Evolutionary conservation across 305 asterid species (phyloP).

Genomic region (Withania somnifera): DNA sequence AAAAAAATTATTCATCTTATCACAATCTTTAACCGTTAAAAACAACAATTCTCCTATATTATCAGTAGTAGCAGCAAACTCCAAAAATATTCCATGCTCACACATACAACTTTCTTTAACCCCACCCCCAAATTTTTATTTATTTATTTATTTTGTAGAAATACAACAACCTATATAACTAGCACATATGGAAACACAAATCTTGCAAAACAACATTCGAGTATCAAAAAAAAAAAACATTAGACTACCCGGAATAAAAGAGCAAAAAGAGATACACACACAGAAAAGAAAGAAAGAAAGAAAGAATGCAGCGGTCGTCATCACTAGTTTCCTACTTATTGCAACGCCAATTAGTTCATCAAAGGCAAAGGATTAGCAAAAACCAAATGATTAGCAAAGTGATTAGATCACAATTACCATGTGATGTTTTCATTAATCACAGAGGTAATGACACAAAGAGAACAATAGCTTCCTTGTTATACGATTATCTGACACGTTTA

Average conservation of each 20-base stretch:
- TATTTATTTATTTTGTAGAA: too few relatives aligned
- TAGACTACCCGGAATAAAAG: not conserved
- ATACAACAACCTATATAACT: not conserved
- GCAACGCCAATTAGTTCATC: not conserved
- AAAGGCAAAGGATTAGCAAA: not conserved
- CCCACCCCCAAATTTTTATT: too few relatives aligned
- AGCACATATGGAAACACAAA: not conserved
- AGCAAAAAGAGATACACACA: not conserved
- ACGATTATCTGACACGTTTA: conserved; percentile 6
- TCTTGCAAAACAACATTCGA: not conserved
- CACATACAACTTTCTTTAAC: not conserved
- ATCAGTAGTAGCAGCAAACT: not conserved
- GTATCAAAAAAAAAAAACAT: not conserved
- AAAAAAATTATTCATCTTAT: too few relatives aligned
- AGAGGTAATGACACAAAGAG: conserved; percentile 14
- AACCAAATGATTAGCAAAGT: not conserved
- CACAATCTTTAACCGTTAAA: too few relatives aligned
- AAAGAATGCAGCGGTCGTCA: not conserved
- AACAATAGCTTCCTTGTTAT: conserved; percentile 11
- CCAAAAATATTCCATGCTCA: not conserved
- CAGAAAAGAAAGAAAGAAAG: too few relatives aligned
- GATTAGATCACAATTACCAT: conserved; percentile 2
- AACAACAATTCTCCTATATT: too few relatives aligned
- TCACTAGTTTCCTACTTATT: not conserved
- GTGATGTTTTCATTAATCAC: conserved; percentile 13